A percentile compares a stretch with the other conserved stretches of the same genome.
Evolutionary conservation across 345 rosid species (phyloP).

Genomic region (Corymbia maculata): DNA sequence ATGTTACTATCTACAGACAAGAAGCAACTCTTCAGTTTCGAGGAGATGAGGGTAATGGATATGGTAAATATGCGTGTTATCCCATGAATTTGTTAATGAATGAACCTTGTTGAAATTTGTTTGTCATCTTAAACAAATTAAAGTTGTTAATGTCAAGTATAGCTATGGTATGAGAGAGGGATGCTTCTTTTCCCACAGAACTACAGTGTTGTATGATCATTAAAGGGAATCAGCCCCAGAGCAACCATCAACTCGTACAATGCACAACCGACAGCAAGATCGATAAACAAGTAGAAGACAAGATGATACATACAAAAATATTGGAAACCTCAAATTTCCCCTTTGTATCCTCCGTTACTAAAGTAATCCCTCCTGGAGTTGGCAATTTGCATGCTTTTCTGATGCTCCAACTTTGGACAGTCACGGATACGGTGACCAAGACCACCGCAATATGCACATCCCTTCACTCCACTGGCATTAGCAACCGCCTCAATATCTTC

Average conservation of each 20-base stretch:
- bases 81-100: background rate
- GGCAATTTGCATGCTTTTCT: slow-evolving; percentile 73
- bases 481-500: slow-evolving; percentile 70
- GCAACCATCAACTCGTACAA: background rate
- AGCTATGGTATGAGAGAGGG: background rate
- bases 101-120: background rate
- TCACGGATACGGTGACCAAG: slow-evolving; percentile 84
- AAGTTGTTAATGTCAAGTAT: background rate
- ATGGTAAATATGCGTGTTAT: background rate
- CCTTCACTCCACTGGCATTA: slow-evolving; percentile 73
- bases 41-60: background rate
- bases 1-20: background rate
- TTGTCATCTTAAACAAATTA: background rate
- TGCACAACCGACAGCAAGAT: background rate
- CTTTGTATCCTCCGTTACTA: slow-evolving; percentile 89
- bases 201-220: background rate
- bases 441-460: slow-evolving; percentile 95
- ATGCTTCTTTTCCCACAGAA: background rate
- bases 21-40: background rate
- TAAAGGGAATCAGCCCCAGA: background rate
- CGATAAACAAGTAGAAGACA: background rate
- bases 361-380: slow-evolving; percentile 78
- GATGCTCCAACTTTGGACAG: slow-evolving; percentile 89
- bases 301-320: background rate
- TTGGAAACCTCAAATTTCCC: slow-evolving; percentile 39